Evolutionary conservation across 2,329 filamentous ascomycete species (phyloP).

Genomic region (Penicillium sp.): DNA sequence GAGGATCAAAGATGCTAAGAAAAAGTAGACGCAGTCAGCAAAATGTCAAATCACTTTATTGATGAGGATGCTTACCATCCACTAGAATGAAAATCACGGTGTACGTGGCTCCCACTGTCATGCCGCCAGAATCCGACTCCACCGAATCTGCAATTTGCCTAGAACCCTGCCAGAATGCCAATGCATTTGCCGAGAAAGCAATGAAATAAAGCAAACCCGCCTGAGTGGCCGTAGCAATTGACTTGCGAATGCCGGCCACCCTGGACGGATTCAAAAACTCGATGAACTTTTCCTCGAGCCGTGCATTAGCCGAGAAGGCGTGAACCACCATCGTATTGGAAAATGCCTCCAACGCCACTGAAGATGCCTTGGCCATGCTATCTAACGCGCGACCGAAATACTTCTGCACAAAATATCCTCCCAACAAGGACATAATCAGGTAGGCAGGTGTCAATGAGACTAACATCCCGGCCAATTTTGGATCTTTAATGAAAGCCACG

Average conservation of each 20-base stretch:
- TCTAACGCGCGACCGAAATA: constrained; percentile 51
- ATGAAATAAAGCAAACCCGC: constrained; percentile 66
- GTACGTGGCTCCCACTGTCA: constrained; percentile 33
- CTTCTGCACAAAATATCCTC: constrained; percentile 54
- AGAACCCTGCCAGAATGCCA: constrained; percentile 70
- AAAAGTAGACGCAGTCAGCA: constrained; percentile 19
- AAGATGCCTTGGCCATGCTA: constrained; percentile 56
- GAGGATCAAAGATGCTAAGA: constrained; percentile 33
- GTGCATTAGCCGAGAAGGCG: constrained; percentile 58
- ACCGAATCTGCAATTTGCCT: too few species aligned
- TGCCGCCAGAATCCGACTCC: constrained; percentile 29
- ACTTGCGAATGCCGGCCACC: constrained; percentile 58
- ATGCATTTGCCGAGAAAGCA: constrained; percentile 63
- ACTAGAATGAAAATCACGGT: constrained; percentile 39
- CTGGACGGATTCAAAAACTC: constrained; percentile 51
- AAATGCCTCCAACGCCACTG: constrained; percentile 61
- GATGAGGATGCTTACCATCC: constrained; percentile 26
- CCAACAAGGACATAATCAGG: constrained; percentile 56
- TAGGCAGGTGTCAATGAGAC: constrained; percentile 62
- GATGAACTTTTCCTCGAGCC: constrained; percentile 60
- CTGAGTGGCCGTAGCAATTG: constrained; percentile 55
- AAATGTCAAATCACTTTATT: too few species aligned
- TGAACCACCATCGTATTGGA: constrained; percentile 61
- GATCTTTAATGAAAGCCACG: constrained; percentile 77
- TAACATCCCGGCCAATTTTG: constrained; percentile 67